Evolutionary conservation across 148 eudicot species (phyloP), one percentile per base, ranked within the genome.

Genomic region (Chenopodium suecicum): DNA sequence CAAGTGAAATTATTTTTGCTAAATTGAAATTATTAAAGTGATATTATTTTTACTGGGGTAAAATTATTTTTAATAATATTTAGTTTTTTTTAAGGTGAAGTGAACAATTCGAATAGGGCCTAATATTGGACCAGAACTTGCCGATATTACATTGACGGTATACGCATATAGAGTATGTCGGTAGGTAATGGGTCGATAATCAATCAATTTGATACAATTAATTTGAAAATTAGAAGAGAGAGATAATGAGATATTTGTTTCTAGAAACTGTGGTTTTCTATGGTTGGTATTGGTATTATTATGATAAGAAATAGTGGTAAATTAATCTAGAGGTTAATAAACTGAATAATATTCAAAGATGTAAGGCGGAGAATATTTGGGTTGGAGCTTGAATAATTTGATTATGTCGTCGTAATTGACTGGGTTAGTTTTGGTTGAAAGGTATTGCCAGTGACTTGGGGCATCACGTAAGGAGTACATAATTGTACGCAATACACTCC

Each of bases 181-280:
- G 1, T 41, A 41, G 44, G 44, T 41, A 41, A 41, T 41, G 6
- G 1, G 8, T 41, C 1, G 44, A 41, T 41, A 41, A 41, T 34
- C 41, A 34, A 4, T 34, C 29, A 27, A 27, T 27, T 27, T 34
- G 41, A 72, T 27, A 29, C 10, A 68, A 20, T 68, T 68, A 16
- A 19, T 56, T 56, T 46, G 14, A 54, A 27, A 25, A 73, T 47
- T n/a, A 41, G 8, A 25, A 65, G 63, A 25, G 37, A 64, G 44
- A 66, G 62, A 5, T 41, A 47, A 13, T 63, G 37, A 73, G 74
- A 76, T 69, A 56, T 62, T 76, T 70, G 54, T 56, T 82, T 82
- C 60, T 82, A 77, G 77, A 82, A 82, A 58, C 84, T 77, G 84
- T 77, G 81, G 54, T 48, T 71, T 27, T 62, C 34, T 74, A 13